Conservation (phyloP, 345 rosid genomes). For the Eucalyptus paniculata region DNA sequence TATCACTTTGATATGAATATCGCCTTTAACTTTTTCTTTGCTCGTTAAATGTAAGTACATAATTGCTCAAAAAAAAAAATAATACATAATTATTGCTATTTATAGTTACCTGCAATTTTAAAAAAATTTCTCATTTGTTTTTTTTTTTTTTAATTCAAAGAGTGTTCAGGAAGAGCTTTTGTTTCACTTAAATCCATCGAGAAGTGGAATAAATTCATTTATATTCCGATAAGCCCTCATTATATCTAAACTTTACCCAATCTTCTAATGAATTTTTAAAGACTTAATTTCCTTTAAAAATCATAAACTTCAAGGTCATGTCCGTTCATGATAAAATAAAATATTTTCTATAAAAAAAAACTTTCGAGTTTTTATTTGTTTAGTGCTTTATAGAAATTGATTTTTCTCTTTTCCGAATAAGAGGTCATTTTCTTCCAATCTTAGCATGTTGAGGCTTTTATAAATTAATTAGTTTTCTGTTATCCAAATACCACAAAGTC, state of each 20-base stretch:
- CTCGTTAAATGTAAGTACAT: background rate
- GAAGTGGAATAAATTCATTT: too few species aligned
- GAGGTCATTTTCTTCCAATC: too few species aligned
- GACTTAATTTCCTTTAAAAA: background rate
- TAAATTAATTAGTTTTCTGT: too few species aligned
- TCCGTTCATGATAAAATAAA: rapidly evolving
- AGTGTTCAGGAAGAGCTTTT: background rate
- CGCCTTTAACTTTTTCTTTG: background rate
- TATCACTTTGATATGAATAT: too few species aligned
- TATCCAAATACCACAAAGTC: too few species aligned
- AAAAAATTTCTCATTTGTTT: too few species aligned
- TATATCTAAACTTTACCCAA: background rate
- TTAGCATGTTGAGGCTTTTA: too few species aligned
- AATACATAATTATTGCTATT: background rate
- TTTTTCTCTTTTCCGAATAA: rapidly evolving
- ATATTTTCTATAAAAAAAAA: too few species aligned
- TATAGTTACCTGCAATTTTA: background rate
- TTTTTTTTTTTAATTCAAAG: too few species aligned
- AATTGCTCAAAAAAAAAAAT: too few species aligned
- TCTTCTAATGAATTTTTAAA: background rate
- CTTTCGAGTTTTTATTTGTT: background rate
- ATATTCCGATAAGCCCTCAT: background rate
- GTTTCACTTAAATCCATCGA: background rate
- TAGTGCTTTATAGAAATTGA: too few species aligned
- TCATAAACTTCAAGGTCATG: background rate